phyloP scores from a whole-genome alignment of 768 basidiomycete species.

The Infundibulicybe gibba region DNA sequence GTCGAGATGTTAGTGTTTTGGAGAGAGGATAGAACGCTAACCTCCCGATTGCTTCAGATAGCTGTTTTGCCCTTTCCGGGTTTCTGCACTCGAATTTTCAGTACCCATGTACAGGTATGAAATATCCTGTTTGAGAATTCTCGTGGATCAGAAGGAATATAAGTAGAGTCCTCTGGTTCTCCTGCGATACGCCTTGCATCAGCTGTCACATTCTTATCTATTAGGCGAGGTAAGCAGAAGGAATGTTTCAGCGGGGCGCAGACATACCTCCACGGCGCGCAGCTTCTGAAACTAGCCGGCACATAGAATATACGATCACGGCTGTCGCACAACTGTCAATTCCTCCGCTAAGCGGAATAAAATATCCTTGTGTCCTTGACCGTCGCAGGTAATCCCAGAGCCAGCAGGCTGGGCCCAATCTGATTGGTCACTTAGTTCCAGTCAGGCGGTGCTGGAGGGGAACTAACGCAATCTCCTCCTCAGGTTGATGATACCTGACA shows the following conservation, averaged over 20 bases:
- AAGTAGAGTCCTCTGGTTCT: slow-evolving; percentile 75
- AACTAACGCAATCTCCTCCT: slow-evolving; percentile 96
- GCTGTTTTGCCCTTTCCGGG: slow-evolving; percentile 82
- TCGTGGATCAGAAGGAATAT: slow-evolving; percentile 80
- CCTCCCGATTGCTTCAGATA: slow-evolving; percentile 90
- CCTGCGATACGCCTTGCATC: slow-evolving; percentile 91
- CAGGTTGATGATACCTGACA: slow-evolving; percentile 78
- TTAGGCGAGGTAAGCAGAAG: background rate
- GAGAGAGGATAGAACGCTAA: slow-evolving; percentile 20
- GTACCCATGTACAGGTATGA: slow-evolving; percentile 99
- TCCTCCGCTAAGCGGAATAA: slow-evolving; percentile 92
- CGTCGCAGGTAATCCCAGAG: slow-evolving; percentile 99
- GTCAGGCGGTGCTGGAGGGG: background rate
- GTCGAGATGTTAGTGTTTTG: background rate
- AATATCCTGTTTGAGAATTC: slow-evolving; percentile 88
- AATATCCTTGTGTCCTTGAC: slow-evolving; percentile 92
- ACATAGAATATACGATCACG: slow-evolving; percentile 96
- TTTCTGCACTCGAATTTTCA: slow-evolving; percentile 89
- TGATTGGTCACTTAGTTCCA: slow-evolving; percentile 22
- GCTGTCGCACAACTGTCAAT: slow-evolving; percentile 98
- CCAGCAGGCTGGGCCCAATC: slow-evolving; percentile 98
- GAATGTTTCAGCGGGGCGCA: background rate
- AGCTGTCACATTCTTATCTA: slow-evolving; percentile 80
- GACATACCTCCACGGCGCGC: slow-evolving; percentile 64
- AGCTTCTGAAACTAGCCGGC: slow-evolving; percentile 82